Base-by-base conservation (phyloP, 331 rosid genomes). In the Malus hybrid region DNA sequence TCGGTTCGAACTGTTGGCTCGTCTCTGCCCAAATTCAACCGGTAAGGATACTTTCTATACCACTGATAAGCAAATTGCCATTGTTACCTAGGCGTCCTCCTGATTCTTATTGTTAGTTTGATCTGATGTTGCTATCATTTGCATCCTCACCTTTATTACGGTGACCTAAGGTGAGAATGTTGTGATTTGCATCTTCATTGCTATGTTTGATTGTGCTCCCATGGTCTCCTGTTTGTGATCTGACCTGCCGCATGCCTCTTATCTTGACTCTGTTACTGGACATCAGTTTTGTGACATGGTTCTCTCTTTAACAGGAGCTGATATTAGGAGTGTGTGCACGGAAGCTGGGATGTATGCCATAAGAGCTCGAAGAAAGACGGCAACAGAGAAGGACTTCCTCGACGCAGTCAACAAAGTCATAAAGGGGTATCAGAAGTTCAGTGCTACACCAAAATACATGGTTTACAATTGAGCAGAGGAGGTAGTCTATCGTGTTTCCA, bases 301-400 rank as follows among this genome's bases (percentile, higher is more conserved):
- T 42, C 7, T 29, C 64, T 76, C 67, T 68, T 32, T 54, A 15
- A 9, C 89, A 92, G 99, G 99, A 60, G 99, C 99, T 77, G 99
- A 95, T 75, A 95, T 95, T n/a, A 87, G 98, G 86, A 90, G 97
- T 73, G 99, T 94, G 1, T 94, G 99, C 89, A 94, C 99, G 0
- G 99, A 94, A 84, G 99, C 99, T 7, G 99, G 99, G 74, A 94
- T 94, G 99, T 94, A 82, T 73, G 99, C 99, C 10, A 94, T 94
- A 81, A 96, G 99, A 18, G 99, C 97, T 57, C 85, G 97, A 75
- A 92, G 99, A 84, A 94, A 94, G 89, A 94, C 97, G 0, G 99
- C 92, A 76, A 94, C 99, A 0, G 99, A 94, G 87, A 94, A 94
- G 67, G 97, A 94, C 72, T 92, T 92, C 86, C 96, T 94, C 4